Evolutionary conservation across 176 grass and related monocot species (phyloP).

Genomic region (Carex pumila): DNA sequence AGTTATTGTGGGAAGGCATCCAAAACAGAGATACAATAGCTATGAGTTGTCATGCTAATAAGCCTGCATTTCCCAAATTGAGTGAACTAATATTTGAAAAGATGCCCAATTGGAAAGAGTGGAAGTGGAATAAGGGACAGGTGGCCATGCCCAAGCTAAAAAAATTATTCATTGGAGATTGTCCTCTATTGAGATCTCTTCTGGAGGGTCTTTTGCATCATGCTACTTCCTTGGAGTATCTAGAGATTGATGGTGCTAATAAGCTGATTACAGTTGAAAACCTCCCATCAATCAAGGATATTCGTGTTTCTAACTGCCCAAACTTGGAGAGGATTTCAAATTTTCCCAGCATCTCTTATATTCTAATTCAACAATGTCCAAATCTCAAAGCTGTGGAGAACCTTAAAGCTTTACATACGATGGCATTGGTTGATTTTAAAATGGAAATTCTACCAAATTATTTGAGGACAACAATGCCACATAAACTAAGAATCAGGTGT

Average conservation of each 20-base stretch:
- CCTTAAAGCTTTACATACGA: neutral
- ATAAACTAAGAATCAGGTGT: neutral
- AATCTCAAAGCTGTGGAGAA: neutral
- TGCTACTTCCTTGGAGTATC: neutral
- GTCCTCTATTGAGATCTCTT: neutral
- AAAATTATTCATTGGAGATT: neutral
- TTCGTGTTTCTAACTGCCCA: too few relatives aligned
- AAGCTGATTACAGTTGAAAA: too few relatives aligned
- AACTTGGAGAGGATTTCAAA: too few relatives aligned
- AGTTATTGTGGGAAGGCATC: neutral
- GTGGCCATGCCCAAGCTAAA: neutral
- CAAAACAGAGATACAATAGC: neutral
- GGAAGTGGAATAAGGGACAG: neutral
- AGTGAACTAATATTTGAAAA: neutral
- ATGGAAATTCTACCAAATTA: neutral
- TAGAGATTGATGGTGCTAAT: neutral
- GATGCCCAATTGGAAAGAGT: neutral
- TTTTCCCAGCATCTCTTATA: too few relatives aligned
- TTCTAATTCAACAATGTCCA: too few relatives aligned
- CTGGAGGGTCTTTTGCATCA: neutral
- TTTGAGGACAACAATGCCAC: neutral
- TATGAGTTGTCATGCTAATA: too few relatives aligned
- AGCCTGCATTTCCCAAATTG: neutral
- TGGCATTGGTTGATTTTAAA: neutral
- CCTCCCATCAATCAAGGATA: too few relatives aligned